Evolutionary conservation across 1,139 yeast genomes (phyloP).

Genomic region (Suhomyces anneliseae): DNA sequence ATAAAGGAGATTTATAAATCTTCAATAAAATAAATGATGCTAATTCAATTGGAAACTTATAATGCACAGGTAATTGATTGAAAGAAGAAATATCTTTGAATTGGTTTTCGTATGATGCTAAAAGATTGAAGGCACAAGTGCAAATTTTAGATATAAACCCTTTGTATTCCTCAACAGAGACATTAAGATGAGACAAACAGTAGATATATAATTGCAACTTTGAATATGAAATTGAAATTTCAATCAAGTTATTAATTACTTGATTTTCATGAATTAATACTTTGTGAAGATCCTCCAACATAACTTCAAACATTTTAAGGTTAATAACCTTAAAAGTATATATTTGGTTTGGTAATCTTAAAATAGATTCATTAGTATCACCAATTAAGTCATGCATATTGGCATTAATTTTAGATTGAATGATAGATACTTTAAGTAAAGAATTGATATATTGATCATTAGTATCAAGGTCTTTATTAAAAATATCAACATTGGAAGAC

Average conservation of each 20-base stretch:
- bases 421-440: constrained; percentile 39
- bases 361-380: constrained; percentile 16
- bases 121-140: constrained; percentile 30
- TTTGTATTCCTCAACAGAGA: constrained; percentile 32
- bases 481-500: constrained; percentile 32
- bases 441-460: constrained; percentile 42
- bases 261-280: constrained; percentile 14
- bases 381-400: constrained; percentile 36
- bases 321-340: constrained; percentile 35
- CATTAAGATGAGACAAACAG: constrained; percentile 33
- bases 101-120: constrained; percentile 24
- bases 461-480: constrained; percentile 14
- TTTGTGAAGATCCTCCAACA: constrained; percentile 33
- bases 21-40: constrained; percentile 34
- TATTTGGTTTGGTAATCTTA: constrained; percentile 21
- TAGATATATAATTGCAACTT: constrained; percentile 42
- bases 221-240: constrained; percentile 39
- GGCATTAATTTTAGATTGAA: constrained; percentile 45
- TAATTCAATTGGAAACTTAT: constrained; percentile 40
- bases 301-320: constrained; percentile 46
- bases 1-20: constrained; percentile 39
- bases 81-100: constrained; percentile 25
- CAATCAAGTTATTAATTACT: constrained; percentile 28
- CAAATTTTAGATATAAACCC: constrained; percentile 30
- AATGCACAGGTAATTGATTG: constrained; percentile 43